Percentiles rank a stretch among this genome's conserved stretches.
These are phyloP conservation scores for Wickerhamiella azyma DNA, from an alignment of 805 yeast genomes.

Conservation along the genomic window DNA sequence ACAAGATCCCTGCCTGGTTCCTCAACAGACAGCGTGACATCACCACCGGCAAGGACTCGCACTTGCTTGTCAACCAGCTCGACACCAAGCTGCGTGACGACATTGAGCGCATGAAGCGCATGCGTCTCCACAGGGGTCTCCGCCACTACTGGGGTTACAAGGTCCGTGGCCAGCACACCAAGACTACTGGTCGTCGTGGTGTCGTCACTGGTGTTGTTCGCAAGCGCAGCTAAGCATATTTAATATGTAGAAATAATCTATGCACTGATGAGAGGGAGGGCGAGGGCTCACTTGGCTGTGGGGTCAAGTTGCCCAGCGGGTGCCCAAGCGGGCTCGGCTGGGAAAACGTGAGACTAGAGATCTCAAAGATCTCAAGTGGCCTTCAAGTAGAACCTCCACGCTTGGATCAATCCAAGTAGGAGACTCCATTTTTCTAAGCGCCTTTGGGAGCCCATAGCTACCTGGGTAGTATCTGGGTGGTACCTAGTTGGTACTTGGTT, in stretches of 20 bases:
- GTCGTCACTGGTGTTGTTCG: constrained; percentile 31
- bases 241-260: constrained; percentile 7
- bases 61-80: constrained; percentile 95
- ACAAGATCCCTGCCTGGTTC: constrained; percentile 99
- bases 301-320: no score
- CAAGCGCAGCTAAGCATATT: constrained; percentile 20
- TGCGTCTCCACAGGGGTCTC: constrained; percentile 99
- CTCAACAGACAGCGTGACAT: constrained; percentile 98
- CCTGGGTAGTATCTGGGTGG: no score
- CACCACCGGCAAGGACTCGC: constrained; percentile 98
- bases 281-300: not conserved
- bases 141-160: constrained; percentile 99
- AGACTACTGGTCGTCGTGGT: constrained; percentile 98
- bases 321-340: no score
- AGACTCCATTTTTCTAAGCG: no score
- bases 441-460: no score
- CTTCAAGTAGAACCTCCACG: no score
- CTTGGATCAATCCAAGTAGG: no score
- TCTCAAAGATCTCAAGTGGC: no score
- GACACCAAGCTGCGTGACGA: constrained; percentile 99
- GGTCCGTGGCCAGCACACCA: constrained; percentile 99
- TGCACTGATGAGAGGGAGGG: not conserved
- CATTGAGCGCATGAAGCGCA: constrained; percentile 98
- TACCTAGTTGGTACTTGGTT: no score
- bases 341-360: no score